Evolutionary conservation across 108 stramenopile species (phyloP), one percentile per base, ranked within the genome.

Genomic region (Conticribra guillardii): DNA sequence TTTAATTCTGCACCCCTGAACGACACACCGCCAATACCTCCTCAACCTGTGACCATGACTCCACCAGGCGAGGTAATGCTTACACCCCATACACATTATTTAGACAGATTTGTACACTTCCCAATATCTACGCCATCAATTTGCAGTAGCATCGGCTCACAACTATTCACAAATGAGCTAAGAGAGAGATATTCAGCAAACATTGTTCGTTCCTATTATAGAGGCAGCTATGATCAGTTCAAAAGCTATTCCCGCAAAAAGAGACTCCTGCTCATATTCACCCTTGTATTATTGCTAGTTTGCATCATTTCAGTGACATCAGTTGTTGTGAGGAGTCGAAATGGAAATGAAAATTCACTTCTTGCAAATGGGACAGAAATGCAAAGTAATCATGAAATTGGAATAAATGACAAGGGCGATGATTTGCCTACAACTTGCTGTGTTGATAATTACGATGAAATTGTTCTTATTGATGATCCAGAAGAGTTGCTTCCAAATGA

Each of bases 281-380:
- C 44, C 16, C 18, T 57, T 32, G 8, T 57, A 0, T 22, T 57
- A 14, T 41, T 55, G 28, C 41, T 54, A 3, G 11, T 68, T 18
- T 55, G 54, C 30, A 55, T 55, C 46, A 68, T 68, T 30, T 51
- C 44, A 8, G 29, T 55, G 4, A 68, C 44, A 14, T 41, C 54
- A n/a, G 18, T 55, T n/a, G 29, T n/a, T n/a, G n/a, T n/a, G n/a
- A n/a, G 28, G 30, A 45, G 24, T 22, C 18, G 19, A 29, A 44
- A 19, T 21, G 45, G 27, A 30, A 9, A 55, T 28, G 4, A 18
- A 21, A 16, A 28, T 9, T 16, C n/a, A 4, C 28, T 7, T 15
- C 8, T 54, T 29, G 17, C 3, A 45, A 41, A 23, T 29, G 44
- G 29, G 9, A 4, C 44, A 47, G 18, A 7, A 44, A 28, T 46